A percentile compares a stretch with the other conserved stretches of the same genome.
Evolutionary conservation across 2,329 filamentous ascomycete species (phyloP).

Genomic region (Oidium heveae): DNA sequence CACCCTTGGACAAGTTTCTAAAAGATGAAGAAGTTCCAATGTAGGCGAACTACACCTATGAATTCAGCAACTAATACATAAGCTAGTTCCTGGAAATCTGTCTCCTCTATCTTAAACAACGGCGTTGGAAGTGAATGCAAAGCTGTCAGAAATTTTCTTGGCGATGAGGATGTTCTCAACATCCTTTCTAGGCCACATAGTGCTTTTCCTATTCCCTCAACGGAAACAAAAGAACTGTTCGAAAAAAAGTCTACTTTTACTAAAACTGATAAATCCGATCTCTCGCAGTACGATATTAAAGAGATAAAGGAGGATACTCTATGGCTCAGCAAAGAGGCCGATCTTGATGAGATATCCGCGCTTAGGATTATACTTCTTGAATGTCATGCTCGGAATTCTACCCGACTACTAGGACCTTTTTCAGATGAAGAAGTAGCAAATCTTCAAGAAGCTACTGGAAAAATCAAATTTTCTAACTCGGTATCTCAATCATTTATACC

Average conservation of each 20-base stretch:
- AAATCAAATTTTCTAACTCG: constrained; percentile 33
- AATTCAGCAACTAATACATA: constrained; percentile 2
- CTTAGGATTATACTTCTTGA: constrained; percentile 61
- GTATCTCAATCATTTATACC: constrained; percentile 18
- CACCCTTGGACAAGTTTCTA: constrained; percentile 65
- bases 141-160: constrained; percentile 39
- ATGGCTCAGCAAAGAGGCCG: constrained; percentile 60
- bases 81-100: constrained; percentile 33
- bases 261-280: constrained; percentile 38
- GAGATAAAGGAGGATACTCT: constrained; percentile 62
- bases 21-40: constrained; percentile 56
- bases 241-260: constrained; percentile 76
- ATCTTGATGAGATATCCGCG: constrained; percentile 59
- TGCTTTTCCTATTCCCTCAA: constrained; percentile 37
- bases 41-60: constrained; percentile 24
- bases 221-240: constrained; percentile 43
- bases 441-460: constrained; percentile 46
- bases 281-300: constrained; percentile 42
- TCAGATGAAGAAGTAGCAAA: constrained; percentile 58
- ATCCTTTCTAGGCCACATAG: constrained; percentile 43
- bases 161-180: constrained; percentile 38
- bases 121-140: constrained; percentile 29
- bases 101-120: constrained; percentile 30
- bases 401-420: constrained; percentile 43
- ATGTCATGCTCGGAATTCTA: constrained; percentile 56